These are phyloP conservation scores for Apiosordaria backusii DNA, from an alignment of 495 filamentous ascomycete genomes.

Conservation along the genomic window DNA sequence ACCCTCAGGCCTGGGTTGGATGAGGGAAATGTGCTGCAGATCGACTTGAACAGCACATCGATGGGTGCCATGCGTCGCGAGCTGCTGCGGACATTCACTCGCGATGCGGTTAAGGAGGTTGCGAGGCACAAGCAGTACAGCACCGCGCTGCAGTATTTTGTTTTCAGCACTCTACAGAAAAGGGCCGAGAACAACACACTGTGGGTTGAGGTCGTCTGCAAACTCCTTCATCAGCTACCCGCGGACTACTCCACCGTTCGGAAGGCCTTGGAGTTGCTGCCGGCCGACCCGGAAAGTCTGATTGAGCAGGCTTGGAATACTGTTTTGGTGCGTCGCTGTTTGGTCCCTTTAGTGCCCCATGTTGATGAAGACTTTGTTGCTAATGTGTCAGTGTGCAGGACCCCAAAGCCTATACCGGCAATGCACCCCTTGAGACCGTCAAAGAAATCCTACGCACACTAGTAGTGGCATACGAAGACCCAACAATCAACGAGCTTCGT, in stretches of 20 bases:
- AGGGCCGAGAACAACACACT: conserved; percentile 18
- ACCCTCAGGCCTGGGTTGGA: neutral
- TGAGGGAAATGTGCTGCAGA: neutral
- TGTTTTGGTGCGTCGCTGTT: neutral
- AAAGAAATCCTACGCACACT: conserved; percentile 19
- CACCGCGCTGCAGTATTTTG: conserved; percentile 16
- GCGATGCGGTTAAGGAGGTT: conserved; percentile 13
- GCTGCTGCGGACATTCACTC: conserved; percentile 12
- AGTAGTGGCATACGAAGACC: conserved; percentile 12
- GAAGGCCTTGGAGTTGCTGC: conserved; percentile 14
- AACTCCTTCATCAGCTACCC: conserved; percentile 10
- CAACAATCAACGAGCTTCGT: conserved; percentile 8
- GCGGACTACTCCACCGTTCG: conserved; percentile 7
- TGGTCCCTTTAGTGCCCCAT: no score
- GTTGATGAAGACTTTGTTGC: no score
- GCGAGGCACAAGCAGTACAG: conserved; percentile 4
- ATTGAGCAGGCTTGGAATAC: conserved; percentile 13
- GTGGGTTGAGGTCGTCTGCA: conserved; percentile 18
- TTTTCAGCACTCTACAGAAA: conserved; percentile 17
- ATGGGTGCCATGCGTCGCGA: conserved; percentile 13
- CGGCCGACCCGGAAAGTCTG: conserved; percentile 9
- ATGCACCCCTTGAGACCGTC: conserved; percentile 10
- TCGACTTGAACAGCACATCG: conserved; percentile 12
- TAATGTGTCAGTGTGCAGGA: neutral
- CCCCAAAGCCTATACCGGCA: conserved; percentile 8